Evolutionary conservation across 2,329 filamentous ascomycete genomes (phyloP).

Genomic region (Exophiala phaeomuriformis): DNA sequence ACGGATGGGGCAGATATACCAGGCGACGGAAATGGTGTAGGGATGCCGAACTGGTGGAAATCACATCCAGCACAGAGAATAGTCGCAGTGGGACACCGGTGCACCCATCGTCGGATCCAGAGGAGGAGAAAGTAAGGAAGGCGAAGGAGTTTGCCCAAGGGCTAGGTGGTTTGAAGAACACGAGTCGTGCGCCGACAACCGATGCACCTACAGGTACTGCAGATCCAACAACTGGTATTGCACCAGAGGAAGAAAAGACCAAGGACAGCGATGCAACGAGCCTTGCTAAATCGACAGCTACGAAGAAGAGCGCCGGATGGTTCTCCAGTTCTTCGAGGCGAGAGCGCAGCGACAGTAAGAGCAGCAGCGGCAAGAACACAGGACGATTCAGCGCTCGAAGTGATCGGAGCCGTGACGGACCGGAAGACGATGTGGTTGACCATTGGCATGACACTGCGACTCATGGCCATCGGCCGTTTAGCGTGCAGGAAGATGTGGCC

Average conservation of each 20-base stretch:
- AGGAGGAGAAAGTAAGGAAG: conserved; percentile 19
- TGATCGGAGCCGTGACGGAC: conserved; percentile 22
- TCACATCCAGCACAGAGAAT: conserved; percentile 42
- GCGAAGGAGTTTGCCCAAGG: conserved; percentile 22
- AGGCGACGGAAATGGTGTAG: conserved; percentile 91
- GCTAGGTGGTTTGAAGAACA: conserved; percentile 7
- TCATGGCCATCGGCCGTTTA: conserved; percentile 12
- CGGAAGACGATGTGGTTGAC: conserved; percentile 23
- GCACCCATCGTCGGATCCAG: conserved; percentile 14
- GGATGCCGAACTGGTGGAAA: conserved; percentile 88
- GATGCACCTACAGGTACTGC: not conserved
- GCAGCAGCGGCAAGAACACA: conserved; percentile 23
- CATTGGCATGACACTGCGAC: conserved; percentile 17
- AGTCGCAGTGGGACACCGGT: conserved; percentile 38
- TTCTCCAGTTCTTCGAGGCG: conserved; percentile 17
- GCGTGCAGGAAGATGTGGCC: conserved; percentile 21
- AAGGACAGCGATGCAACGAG: conserved; percentile 10
- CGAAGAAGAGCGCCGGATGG: conserved; percentile 19
- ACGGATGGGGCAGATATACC: conserved; percentile 93
- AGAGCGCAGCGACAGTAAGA: conserved; percentile 22
- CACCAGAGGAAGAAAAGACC: conserved; percentile 7
- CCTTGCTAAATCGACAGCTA: conserved; percentile 6
- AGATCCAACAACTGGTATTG: not conserved
- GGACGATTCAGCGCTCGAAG: conserved; percentile 17
- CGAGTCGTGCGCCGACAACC: not conserved